Conservation (phyloP, 2,329 filamentous ascomycete genomes). For the Cordyceps fumosorosea region DNA sequence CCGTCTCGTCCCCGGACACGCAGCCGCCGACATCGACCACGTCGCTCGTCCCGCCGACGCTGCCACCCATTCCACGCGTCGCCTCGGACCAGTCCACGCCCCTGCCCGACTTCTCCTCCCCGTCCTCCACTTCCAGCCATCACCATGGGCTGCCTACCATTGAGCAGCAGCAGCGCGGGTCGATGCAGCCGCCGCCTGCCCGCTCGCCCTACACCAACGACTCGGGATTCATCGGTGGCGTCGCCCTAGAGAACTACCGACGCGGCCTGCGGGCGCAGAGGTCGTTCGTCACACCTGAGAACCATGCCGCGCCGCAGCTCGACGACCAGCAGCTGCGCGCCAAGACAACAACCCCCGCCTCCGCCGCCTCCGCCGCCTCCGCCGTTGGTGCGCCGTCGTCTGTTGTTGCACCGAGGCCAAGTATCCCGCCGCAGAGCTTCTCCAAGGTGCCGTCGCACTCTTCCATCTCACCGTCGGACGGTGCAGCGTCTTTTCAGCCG, state of each 20-base stretch:
- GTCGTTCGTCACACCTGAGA: slow-evolving; percentile 14
- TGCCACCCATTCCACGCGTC: slow-evolving; percentile 46
- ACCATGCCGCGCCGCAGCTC: slow-evolving; percentile 6
- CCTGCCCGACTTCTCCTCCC: slow-evolving; percentile 16
- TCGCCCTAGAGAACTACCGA: slow-evolving; percentile 46
- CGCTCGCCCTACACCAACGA: slow-evolving; percentile 30
- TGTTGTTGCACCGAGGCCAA: neutral
- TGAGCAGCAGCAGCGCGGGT: slow-evolving; percentile 20
- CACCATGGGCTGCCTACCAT: slow-evolving; percentile 7
- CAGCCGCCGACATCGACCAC: slow-evolving; percentile 29
- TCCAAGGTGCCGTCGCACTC: slow-evolving; percentile 2
- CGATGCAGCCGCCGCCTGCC: slow-evolving; percentile 21
- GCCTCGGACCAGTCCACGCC: slow-evolving; percentile 33
- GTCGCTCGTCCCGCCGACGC: slow-evolving; percentile 37
- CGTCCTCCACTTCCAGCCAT: neutral
- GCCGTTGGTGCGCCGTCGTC: neutral
- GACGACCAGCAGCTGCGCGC: slow-evolving; percentile 12
- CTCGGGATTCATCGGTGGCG: slow-evolving; percentile 48
- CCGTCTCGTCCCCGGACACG: slow-evolving; percentile 28
- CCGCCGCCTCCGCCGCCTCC: too few species aligned
- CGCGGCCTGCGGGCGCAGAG: slow-evolving; percentile 28
- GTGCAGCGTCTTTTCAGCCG: neutral
- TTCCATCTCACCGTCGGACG: slow-evolving; percentile 5
- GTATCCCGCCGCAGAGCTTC: neutral
- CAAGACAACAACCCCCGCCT: neutral